Conservation (phyloP, 495 filamentous ascomycete species). For the Lasiosphaeria hispida region DNA sequence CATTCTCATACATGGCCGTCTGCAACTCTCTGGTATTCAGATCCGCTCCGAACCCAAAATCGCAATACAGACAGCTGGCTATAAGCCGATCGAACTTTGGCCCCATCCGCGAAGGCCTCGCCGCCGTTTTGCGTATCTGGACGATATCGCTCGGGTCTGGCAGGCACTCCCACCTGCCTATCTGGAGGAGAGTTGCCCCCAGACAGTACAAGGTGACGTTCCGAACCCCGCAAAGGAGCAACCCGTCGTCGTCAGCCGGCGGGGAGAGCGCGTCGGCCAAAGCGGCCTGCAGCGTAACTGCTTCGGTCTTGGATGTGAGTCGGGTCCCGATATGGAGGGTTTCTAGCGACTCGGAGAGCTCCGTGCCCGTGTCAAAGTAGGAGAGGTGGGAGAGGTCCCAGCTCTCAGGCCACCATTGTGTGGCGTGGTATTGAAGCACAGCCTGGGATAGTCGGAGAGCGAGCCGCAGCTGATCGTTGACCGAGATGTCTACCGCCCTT, state of each 20-base stretch:
- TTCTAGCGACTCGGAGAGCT: not conserved
- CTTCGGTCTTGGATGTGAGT: not conserved
- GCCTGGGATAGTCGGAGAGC: not conserved
- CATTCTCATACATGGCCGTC: slow-evolving; percentile 14
- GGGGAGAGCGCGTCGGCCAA: not conserved
- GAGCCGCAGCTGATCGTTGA: slow-evolving; percentile 4
- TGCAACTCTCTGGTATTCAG: not conserved
- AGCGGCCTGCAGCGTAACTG: not conserved
- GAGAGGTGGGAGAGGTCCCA: slow-evolving; percentile 10
- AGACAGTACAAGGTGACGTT: slow-evolving; percentile 11
- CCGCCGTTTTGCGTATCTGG: slow-evolving; percentile 3
- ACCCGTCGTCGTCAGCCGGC: not conserved
- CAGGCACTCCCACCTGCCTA: slow-evolving; percentile 16
- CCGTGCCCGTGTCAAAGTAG: slow-evolving; percentile 9
- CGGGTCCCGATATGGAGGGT: slow-evolving; percentile 8
- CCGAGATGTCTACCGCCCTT: not conserved
- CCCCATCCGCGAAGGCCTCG: slow-evolving; percentile 4
- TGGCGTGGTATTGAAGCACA: slow-evolving; percentile 9
- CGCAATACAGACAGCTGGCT: slow-evolving; percentile 17
- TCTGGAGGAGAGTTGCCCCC: slow-evolving; percentile 17
- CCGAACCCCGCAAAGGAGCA: slow-evolving; percentile 3
- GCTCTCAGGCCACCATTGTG: slow-evolving; percentile 5
- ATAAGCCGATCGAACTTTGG: slow-evolving; percentile 12
- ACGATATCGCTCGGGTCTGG: slow-evolving; percentile 13
- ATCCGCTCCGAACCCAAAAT: slow-evolving; percentile 18